Evolutionary conservation across 1,139 yeast genomes (phyloP).

Genomic region (Kodamaea sp.): DNA sequence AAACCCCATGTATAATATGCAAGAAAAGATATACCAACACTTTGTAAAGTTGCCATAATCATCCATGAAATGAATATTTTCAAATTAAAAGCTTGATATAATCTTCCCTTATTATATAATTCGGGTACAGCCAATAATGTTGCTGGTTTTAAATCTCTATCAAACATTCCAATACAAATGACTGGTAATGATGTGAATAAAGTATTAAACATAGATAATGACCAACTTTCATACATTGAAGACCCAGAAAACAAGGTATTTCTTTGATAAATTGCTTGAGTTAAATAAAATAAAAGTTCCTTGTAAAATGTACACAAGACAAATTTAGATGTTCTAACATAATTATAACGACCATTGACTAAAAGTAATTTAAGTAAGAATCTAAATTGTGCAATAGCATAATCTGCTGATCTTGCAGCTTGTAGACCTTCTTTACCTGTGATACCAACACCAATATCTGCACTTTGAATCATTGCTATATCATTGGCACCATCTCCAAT

Average conservation of each 20-base stretch:
- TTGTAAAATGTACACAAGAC: conserved; percentile 93
- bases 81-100: conserved; percentile 72
- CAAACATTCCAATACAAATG: conserved; percentile 90
- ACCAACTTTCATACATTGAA: conserved; percentile 92
- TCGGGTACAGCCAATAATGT: conserved; percentile 92
- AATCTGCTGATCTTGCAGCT: conserved; percentile 94
- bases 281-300: conserved; percentile 81
- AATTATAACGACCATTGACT: conserved; percentile 95
- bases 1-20: conserved; percentile 68
- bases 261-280: conserved; percentile 85
- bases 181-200: conserved; percentile 92
- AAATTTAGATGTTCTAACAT: conserved; percentile 86
- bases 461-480: conserved; percentile 98
- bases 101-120: conserved; percentile 73
- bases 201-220: conserved; percentile 94
- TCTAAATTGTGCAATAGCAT: conserved; percentile 92
- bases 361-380: conserved; percentile 74
- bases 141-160: conserved; percentile 82
- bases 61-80: conserved; percentile 74
- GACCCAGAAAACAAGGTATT: conserved; percentile 90
- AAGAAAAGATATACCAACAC: conserved; percentile 67
- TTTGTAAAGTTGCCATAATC: conserved; percentile 68
- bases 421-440: conserved; percentile 97
- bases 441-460: conserved; percentile 95
- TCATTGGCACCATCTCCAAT: conserved; percentile 99